Evolutionary conservation across 257 asterid genomes (phyloP), one percentile per base, ranked within the genome.

Genomic region (Euphrasia confusa): DNA sequence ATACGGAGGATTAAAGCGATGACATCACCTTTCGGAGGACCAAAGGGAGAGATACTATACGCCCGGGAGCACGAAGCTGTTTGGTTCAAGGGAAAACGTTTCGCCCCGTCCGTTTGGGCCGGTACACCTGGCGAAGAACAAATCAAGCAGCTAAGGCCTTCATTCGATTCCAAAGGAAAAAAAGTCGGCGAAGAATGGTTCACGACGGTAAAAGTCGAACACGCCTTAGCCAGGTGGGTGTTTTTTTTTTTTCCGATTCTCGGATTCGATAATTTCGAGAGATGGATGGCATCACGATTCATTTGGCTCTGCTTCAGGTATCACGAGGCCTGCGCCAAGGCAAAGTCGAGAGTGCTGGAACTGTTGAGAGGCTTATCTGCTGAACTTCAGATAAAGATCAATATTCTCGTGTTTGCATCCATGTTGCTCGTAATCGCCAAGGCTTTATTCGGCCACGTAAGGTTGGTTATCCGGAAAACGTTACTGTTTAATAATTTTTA

Each of bases 181-280:
- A 89, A 68, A 74, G 96, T 93, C 67, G 95, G 99, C 65, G 99
- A 93, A 71, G 99, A 93, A 70, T 93, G 97, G 99, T 93, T 81
- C 79, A 89, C 96, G 58, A 83, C 99, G 4, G 11, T 50, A 61
- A 93, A 84, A 81, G 99, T 93, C 75, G 96, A 87, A 55, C 68
- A 78, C 24, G 95, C 99, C 47, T 73, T 89, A 76, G 47, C 80
- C 28, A 89, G 96, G 99, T 85, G 72, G 6, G 50, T 58, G 57
- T 67, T 62, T 64, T 10, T 21, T 21, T 21, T 21, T 21, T 21
- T 21, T 21, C 17, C 35, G 57, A 33, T 68, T 60, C 26, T 24
- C 13, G 21, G 39, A 60, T 47, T 49, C 33, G 44, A 47, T 14
- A 48, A 13, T 44, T 10, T 44, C 10, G 50, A 21, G 24, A 21